These are phyloP conservation scores for Tuber aestivum DNA, from an alignment of 495 filamentous ascomycete genomes.

Conservation along the genomic window DNA sequence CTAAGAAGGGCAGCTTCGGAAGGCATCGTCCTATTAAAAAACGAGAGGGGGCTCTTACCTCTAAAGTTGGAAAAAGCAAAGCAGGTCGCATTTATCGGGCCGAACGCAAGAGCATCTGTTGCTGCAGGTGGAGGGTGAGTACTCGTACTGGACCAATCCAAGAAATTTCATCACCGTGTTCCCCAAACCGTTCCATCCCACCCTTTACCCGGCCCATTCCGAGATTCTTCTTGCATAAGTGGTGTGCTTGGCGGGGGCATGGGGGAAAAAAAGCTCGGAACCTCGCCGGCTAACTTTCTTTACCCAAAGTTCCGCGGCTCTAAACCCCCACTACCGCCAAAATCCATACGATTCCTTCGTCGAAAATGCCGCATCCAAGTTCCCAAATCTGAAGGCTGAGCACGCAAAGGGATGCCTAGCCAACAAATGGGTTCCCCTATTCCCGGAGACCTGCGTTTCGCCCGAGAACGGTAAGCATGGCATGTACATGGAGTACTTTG, in stretches of 20 bases:
- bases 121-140: constrained; percentile 42
- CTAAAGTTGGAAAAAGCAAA: constrained; percentile 54
- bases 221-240: constrained; percentile 9
- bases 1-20: constrained; percentile 62
- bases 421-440: constrained; percentile 41
- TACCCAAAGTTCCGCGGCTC: constrained; percentile 36
- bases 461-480: constrained; percentile 41
- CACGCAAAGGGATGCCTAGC: constrained; percentile 40
- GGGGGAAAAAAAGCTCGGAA: background rate
- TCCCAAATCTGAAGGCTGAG: constrained; percentile 35
- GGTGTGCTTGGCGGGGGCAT: background rate
- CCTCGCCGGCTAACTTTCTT: constrained; percentile 11
- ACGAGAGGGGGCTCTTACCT: constrained; percentile 60
- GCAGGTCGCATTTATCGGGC: constrained; percentile 61
- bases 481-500: constrained; percentile 42
- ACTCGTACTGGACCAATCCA: too few species aligned
- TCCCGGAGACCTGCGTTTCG: constrained; percentile 41
- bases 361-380: constrained; percentile 23
- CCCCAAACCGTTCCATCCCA: background rate
- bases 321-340: constrained; percentile 43
- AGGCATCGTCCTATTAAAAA: constrained; percentile 68
- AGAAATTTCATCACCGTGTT: background rate
- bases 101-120: constrained; percentile 53
- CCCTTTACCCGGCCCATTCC: background rate
- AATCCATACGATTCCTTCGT: constrained; percentile 39